Evolutionary conservation across 208 protist species (phyloP).

Genomic region (Porcisia deanei): DNA sequence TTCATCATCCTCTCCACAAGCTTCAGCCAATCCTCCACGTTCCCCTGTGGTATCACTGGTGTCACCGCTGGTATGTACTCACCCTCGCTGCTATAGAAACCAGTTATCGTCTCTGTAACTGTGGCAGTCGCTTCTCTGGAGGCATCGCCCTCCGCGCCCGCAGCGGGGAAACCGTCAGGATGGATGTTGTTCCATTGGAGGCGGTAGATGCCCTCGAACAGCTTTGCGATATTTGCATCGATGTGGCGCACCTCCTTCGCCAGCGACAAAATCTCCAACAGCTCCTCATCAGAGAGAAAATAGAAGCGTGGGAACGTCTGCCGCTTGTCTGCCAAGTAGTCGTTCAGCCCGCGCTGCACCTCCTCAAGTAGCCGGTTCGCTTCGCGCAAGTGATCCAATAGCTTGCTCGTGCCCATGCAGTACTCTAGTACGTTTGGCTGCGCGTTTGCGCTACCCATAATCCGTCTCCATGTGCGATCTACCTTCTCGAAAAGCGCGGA

Average conservation of each 20-base stretch:
- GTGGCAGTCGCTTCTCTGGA: background rate
- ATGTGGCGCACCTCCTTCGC: slow-evolving; percentile 95
- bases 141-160: background rate
- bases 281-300: slow-evolving; percentile 94
- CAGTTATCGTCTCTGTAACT: slow-evolving; percentile 69
- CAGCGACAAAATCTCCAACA: slow-evolving; percentile 96
- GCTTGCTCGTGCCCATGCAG: slow-evolving; percentile 92
- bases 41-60: slow-evolving; percentile 89
- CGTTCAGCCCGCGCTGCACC: slow-evolving; percentile 97
- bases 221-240: slow-evolving; percentile 95
- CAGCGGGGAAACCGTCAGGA: background rate
- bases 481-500: slow-evolving; percentile 95
- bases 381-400: slow-evolving; percentile 95
- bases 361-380: slow-evolving; percentile 94
- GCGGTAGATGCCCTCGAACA: slow-evolving; percentile 94
- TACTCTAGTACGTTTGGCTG: slow-evolving; percentile 94
- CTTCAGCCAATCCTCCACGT: slow-evolving; percentile 97
- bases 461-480: slow-evolving; percentile 95
- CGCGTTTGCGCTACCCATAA: slow-evolving; percentile 83
- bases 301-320: slow-evolving; percentile 95
- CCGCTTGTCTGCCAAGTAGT: slow-evolving; percentile 97
- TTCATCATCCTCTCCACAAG: slow-evolving; percentile 96
- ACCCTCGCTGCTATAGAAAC: slow-evolving; percentile 93
- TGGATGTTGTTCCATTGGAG: slow-evolving; percentile 75
- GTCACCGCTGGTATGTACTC: slow-evolving; percentile 91